A percentile compares a stretch with the other conserved stretches of the same genome.
Conservation (phyloP, 2,329 filamentous ascomycete species). For the Colletotrichum brevisporum region DNA sequence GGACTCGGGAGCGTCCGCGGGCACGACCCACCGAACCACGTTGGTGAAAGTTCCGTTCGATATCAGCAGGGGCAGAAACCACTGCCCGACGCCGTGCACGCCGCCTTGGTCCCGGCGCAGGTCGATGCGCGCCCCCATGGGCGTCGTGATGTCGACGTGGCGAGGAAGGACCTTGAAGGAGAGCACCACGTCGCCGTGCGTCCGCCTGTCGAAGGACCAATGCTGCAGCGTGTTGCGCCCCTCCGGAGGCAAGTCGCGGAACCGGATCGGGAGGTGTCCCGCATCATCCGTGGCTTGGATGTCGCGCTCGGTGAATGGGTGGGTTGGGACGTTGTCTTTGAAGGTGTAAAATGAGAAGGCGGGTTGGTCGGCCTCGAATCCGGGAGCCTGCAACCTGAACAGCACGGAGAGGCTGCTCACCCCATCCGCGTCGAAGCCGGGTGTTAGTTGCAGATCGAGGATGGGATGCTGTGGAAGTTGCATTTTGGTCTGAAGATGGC, state of each 20-base stretch:
- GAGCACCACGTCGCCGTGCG: slow-evolving; percentile 36
- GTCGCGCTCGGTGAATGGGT: slow-evolving; percentile 21
- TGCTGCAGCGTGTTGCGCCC: slow-evolving; percentile 36
- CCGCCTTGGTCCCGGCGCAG: slow-evolving; percentile 34
- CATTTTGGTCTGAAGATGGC: background rate
- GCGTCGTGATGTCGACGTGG: slow-evolving; percentile 27
- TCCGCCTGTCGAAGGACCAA: slow-evolving; percentile 35
- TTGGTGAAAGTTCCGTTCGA: slow-evolving; percentile 28
- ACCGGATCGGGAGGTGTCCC: slow-evolving; percentile 27
- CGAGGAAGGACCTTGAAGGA: slow-evolving; percentile 39
- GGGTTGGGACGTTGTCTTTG: slow-evolving; percentile 8
- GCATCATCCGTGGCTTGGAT: slow-evolving; percentile 28
- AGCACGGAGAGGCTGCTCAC: slow-evolving; percentile 19
- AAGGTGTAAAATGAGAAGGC: slow-evolving; percentile 15
- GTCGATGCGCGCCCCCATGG: slow-evolving; percentile 39
- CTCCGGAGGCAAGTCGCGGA: slow-evolving; percentile 31
- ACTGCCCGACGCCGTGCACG: slow-evolving; percentile 30
- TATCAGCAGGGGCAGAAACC: slow-evolving; percentile 39
- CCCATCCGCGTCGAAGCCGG: slow-evolving; percentile 15
- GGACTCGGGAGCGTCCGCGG: slow-evolving; percentile 24
- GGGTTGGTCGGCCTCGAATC: background rate
- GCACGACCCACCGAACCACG: slow-evolving; percentile 39
- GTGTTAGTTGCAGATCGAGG: slow-evolving; percentile 18
- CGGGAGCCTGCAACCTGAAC: background rate
- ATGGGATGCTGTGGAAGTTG: slow-evolving; percentile 23